A percentile compares a stretch with the other conserved stretches of the same genome.
These are phyloP conservation scores for Apiotrichum sp. DNA, from an alignment of 1,284 basidiomycete genomes.

Conservation along the genomic window DNA sequence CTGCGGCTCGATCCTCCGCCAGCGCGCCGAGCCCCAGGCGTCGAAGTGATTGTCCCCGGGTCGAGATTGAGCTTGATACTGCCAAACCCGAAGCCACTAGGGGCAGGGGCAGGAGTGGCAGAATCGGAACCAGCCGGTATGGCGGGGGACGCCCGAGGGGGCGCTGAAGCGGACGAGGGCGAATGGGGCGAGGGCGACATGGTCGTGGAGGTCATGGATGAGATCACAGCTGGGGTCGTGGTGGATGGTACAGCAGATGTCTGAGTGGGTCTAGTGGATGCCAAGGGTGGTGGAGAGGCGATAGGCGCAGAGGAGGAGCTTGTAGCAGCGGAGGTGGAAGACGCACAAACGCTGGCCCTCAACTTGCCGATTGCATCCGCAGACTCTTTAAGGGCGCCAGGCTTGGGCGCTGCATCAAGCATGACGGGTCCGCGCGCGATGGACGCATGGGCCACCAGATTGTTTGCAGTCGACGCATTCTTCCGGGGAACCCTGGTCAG, in stretches of 20 bases:
- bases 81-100: conserved; percentile 13
- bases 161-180: neutral
- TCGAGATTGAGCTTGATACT: conserved; percentile 27
- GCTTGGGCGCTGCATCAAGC: conserved; percentile 13
- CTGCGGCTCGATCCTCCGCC: neutral
- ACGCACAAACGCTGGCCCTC: neutral
- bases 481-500: conserved; percentile 3
- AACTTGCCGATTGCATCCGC: neutral
- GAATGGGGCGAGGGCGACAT: neutral
- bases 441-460: conserved; percentile 15
- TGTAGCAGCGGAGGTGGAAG: neutral
- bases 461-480: neutral
- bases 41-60: conserved; percentile 13
- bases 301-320: neutral
- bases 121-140: conserved; percentile 1
- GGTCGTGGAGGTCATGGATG: neutral
- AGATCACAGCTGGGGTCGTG: neutral
- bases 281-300: neutral
- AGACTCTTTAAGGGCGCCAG: conserved; percentile 3
- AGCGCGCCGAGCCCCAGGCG: neutral
- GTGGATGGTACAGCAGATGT: neutral
- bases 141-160: neutral
- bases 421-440: conserved; percentile 14
- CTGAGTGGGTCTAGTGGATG: neutral
- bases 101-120: neutral